A percentile compares a stretch with the other conserved stretches of the same genome.
Conservation (phyloP, 768 basidiomycete species). For the Lentinus brumalis region DNA sequence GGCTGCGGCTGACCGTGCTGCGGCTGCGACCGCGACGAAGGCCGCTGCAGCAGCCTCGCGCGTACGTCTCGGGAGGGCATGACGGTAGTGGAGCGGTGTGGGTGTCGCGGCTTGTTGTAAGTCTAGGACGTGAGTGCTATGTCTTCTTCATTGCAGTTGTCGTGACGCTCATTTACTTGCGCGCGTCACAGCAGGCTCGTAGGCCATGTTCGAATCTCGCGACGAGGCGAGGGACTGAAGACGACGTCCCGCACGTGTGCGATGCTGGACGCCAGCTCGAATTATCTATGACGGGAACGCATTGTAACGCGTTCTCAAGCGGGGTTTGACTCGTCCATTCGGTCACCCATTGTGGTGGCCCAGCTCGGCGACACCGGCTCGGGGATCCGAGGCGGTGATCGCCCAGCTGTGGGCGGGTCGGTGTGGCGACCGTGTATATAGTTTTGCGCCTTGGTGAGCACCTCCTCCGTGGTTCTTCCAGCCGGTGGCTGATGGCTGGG, state of each 20-base stretch:
- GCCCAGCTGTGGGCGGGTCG: constrained; percentile 9
- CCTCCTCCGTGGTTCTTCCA: not conserved
- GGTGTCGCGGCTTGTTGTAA: constrained; percentile 9
- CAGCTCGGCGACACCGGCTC: not conserved
- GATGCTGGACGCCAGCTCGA: constrained; percentile 4
- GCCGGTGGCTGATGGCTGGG: no score
- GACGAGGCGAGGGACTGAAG: constrained; percentile 8
- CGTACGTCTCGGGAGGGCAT: constrained; percentile 6
- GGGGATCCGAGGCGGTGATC: not conserved
- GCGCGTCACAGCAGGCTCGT: constrained; percentile 6
- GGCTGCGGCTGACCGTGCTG: constrained; percentile 23
- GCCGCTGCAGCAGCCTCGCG: constrained; percentile 6
- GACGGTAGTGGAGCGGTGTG: not conserved
- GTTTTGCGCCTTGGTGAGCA: constrained; percentile 6
- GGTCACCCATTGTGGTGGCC: not conserved
- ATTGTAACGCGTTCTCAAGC: not conserved
- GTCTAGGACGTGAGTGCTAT: constrained; percentile 12
- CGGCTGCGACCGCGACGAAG: constrained; percentile 16
- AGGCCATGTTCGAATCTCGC: constrained; percentile 12
- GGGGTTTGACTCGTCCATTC: constrained; percentile 3
- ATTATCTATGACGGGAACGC: not conserved
- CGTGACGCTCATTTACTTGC: not conserved
- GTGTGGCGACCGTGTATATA: constrained; percentile 18
- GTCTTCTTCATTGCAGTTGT: no score
- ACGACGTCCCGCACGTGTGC: constrained; percentile 13